Evolutionary conservation across 371 early-diverging fungal genomes (phyloP), one percentile per base, ranked within the genome.

Genomic region (Mucor piriformis): DNA sequence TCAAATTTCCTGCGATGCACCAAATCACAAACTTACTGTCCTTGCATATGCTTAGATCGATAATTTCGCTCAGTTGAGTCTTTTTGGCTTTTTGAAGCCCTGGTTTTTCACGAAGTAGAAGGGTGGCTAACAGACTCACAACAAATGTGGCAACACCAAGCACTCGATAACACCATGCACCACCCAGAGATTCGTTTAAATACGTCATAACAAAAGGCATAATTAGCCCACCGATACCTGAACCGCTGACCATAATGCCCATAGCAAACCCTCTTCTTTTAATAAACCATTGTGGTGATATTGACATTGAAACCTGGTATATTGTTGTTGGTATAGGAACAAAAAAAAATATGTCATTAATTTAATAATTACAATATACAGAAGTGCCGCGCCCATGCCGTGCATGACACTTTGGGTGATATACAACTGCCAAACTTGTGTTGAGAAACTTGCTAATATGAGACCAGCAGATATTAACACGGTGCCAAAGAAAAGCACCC

Each of bases 211-310:
- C 63, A 20, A 89, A 88, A 0, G 88, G 82, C 63, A 92, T 69
- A 16, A 86, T 77, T 3, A 92, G 75, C 0, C 93, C 93, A 24
- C 93, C 94, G 27, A 92, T 63, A 5, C 94, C 94, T 7, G 86
- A 82, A 4, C 95, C 95, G 57, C 89, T 77, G 29, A 87, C 83
- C 35, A 88, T 85, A 2, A 94, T 66, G 6, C 93, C 94, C 6
- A 87, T 79, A 6, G 90, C 92, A 43, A 94, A 57, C 0, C 90
- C 89, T n/a, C 92, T 81, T 29, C 77, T 65, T 25, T 78, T 79
- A 18, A 57, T 58, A 67, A 93, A 94, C 91, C 91, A 94, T 64
- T 92, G 94, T 0, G 90, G 69, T 0, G 90, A 80, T 3, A 91
- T 69, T 11, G 78, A 61, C 65, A 87, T 76, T n/a, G 65, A 65